Conservation (phyloP, 441 rosid species). For the Kokia cookei region DNA sequence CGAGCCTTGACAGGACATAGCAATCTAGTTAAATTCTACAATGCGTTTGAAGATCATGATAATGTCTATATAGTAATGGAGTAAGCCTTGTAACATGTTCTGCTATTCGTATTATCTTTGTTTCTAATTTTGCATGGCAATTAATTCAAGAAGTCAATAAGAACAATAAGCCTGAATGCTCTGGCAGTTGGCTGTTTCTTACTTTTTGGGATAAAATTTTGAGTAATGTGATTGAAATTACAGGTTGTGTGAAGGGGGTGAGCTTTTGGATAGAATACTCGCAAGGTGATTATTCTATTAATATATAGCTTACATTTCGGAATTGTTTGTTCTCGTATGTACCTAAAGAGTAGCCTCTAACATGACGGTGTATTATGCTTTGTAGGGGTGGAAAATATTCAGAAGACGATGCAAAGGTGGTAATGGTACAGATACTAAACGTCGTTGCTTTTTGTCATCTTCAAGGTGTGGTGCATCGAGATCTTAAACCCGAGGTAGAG, state of each 20-base stretch:
- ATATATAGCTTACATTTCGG: background rate
- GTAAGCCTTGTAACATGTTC: conserved; percentile 31
- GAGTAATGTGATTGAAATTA: conserved; percentile 12
- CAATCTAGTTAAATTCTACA: conserved; percentile 53
- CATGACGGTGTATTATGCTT: conserved; percentile 10
- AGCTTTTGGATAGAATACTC: conserved; percentile 94
- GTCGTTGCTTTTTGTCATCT: conserved; percentile 95
- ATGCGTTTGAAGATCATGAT: conserved; percentile 58
- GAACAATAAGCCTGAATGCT: background rate
- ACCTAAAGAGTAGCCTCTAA: conserved; percentile 16
- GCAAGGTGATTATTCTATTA: conserved; percentile 47
- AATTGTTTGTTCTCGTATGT: conserved; percentile 1
- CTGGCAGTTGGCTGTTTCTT: background rate
- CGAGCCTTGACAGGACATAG: conserved; percentile 58
- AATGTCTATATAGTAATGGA: conserved; percentile 68
- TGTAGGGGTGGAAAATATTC: conserved; percentile 91
- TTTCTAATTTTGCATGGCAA: background rate
- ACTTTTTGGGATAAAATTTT: background rate
- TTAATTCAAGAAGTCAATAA: background rate
- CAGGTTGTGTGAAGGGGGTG: conserved; percentile 99
- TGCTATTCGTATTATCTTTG: background rate
- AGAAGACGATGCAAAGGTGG: conserved; percentile 90
- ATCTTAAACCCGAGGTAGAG: conserved; percentile 94
- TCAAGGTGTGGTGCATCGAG: conserved; percentile 96
- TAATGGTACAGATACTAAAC: conserved; percentile 76